Evolutionary conservation across 116 monocot genomes (phyloP), one percentile per base, ranked within the genome.

Genomic region (Papilionanthe hybrid): DNA sequence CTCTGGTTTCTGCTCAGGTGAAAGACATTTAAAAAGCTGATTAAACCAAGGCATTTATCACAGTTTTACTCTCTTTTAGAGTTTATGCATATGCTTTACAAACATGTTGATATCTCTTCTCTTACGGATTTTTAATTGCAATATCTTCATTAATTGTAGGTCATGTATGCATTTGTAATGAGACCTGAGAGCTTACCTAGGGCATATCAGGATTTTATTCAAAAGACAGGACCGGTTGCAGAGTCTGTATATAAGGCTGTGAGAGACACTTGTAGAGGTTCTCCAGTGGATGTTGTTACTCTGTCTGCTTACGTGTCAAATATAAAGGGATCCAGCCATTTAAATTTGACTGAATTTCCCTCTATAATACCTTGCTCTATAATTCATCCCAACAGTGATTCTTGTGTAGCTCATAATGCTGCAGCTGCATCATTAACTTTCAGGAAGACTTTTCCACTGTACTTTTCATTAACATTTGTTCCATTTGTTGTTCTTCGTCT

Each of bases 111-210:
- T 82, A 29, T 69, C 23, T 73, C 20, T 44, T 58, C 17, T 50
- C 32, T 19, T 67, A 32, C 80, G 28, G 66, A 55, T 47, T 30
- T 79, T 30, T 69, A 79, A 60, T 78, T 32, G 72, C 15, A 53
- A 22, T 37, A 2, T 13, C 18, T 71, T 77, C 29, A 9, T 67
- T 28, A 82, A 47, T 80, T 86, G 77, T 86, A 98, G 98, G 89
- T 98, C 32, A 98, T 98, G 98, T 98, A 98, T 87, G 91, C 91
- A 37, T 98, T 98, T 86, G 91, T 98, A 41, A 98, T 98, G 98
- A 80, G 92, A 7, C 98, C 98, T 77, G 98, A 98, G 79, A 93
- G 91, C 79, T 86, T 98, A 85, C 98, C 98, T 75, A 98, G 90
- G 88, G 80, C 98, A 75, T 98, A 98, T 81, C 93, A 93, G 82